Evolutionary conservation across 164 flowering plant genomes (phyloP).

Genomic region (Magnolia kwangsiensis): DNA sequence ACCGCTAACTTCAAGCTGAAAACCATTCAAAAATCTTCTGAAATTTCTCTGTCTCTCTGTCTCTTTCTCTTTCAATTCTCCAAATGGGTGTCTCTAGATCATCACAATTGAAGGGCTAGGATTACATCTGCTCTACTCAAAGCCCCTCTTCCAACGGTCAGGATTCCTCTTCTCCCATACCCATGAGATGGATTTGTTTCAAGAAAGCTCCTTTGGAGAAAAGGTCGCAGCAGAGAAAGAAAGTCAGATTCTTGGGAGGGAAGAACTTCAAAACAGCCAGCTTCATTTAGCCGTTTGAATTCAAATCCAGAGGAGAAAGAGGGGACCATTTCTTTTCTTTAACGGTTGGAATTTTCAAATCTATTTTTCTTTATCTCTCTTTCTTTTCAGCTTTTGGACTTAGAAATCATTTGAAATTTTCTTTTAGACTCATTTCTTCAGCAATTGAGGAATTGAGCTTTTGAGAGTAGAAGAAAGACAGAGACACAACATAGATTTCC

Average conservation of each 20-base stretch:
- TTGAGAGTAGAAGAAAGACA: neutral
- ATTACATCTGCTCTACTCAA: neutral
- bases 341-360: neutral
- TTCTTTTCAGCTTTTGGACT: neutral
- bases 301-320: conserved; percentile 19
- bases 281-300: conserved; percentile 25
- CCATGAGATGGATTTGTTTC: neutral
- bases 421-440: neutral
- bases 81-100: conserved; percentile 2
- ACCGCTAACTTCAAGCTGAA: neutral
- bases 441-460: neutral
- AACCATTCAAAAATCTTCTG: neutral
- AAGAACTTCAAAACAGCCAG: conserved; percentile 37
- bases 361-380: conserved; percentile 8
- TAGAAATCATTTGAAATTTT: conserved; percentile 4
- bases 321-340: conserved; percentile 28
- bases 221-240: conserved; percentile 15
- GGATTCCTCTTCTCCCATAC: neutral
- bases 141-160: neutral
- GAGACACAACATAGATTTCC: neutral
- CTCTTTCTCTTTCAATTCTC: neutral
- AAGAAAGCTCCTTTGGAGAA: conserved; percentile 9
- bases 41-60: neutral
- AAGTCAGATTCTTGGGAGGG: conserved; percentile 35
- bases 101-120: neutral